These are phyloP conservation scores for Colletotrichum lindemuthianum DNA, from an alignment of 2,329 filamentous ascomycete species.

Conservation along the genomic window DNA sequence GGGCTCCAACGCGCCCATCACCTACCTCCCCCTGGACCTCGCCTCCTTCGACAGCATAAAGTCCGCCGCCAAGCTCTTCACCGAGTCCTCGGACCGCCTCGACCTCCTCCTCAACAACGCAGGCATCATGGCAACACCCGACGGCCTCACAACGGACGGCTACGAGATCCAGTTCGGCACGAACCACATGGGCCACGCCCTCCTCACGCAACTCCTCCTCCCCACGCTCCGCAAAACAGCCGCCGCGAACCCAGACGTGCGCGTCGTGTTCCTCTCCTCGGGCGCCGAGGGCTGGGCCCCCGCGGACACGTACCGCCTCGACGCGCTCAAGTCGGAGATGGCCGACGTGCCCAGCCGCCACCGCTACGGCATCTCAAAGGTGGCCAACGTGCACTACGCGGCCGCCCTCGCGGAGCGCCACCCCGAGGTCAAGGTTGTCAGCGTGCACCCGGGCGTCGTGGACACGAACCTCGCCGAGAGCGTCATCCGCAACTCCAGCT, in stretches of 20 bases:
- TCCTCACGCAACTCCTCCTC: constrained; percentile 40
- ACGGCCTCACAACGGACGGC: constrained; percentile 41
- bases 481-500: constrained; percentile 85
- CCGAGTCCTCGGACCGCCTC: constrained; percentile 36
- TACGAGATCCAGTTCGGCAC: constrained; percentile 45
- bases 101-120: constrained; percentile 46
- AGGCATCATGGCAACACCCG: constrained; percentile 41
- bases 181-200: constrained; percentile 44
- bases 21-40: constrained; percentile 29
- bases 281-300: constrained; percentile 39
- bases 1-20: constrained; percentile 9
- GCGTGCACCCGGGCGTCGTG: constrained; percentile 45
- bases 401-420: constrained; percentile 43
- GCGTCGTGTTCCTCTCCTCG: constrained; percentile 45
- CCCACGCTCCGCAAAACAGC: constrained; percentile 40
- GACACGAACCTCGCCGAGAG: constrained; percentile 40
- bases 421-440: constrained; percentile 41
- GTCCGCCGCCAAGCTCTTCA: constrained; percentile 31
- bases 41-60: constrained; percentile 34
- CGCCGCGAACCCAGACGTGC: constrained; percentile 37
- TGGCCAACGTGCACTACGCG: constrained; percentile 46
- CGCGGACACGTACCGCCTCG: constrained; percentile 44
- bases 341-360: constrained; percentile 38
- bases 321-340: constrained; percentile 41
- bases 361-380: constrained; percentile 47